Conservation (phyloP, 78 protist species). For the Polysphondylium violaceum region DNA sequence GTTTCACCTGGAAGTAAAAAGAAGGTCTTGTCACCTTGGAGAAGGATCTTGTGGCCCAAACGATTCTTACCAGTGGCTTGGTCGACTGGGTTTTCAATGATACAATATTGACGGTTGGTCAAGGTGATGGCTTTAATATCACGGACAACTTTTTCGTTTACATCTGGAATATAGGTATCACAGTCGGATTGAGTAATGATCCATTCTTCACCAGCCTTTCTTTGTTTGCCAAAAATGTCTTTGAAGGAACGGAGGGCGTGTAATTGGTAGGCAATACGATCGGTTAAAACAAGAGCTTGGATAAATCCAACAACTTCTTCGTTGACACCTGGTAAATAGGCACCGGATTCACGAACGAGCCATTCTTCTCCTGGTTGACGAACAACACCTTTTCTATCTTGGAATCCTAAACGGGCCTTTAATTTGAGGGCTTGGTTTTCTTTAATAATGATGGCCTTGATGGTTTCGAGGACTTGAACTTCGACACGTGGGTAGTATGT, state of each 20-base stretch:
- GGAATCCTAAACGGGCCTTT: slow-evolving; percentile 84
- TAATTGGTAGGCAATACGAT: slow-evolving; percentile 84
- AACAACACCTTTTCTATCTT: slow-evolving; percentile 60
- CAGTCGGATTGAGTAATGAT: slow-evolving; percentile 85
- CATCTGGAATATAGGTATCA: slow-evolving; percentile 90
- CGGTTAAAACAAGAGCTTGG: slow-evolving; percentile 87
- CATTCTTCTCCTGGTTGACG: slow-evolving; percentile 89
- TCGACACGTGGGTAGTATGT: slow-evolving; percentile 89
- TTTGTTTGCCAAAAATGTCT: slow-evolving; percentile 78
- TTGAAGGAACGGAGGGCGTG: slow-evolving; percentile 85
- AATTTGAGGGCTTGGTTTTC: slow-evolving; percentile 90
- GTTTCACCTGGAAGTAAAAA: slow-evolving; percentile 93
- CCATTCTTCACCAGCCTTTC: slow-evolving; percentile 94
- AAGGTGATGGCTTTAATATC: slow-evolving; percentile 82
- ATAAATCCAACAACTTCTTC: slow-evolving; percentile 86
- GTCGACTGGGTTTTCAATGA: slow-evolving; percentile 85
- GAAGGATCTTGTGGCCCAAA: slow-evolving; percentile 83
- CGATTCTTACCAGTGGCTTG: slow-evolving; percentile 70
- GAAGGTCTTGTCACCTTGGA: slow-evolving; percentile 86
- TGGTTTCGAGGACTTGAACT: slow-evolving; percentile 73
- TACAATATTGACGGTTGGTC: slow-evolving; percentile 91
- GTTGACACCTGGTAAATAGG: slow-evolving; percentile 87
- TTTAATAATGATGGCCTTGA: slow-evolving; percentile 77
- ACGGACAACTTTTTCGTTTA: slow-evolving; percentile 82
- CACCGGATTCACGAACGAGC: slow-evolving; percentile 86